Evolutionary conservation across 192 early-diverging fungal species (phyloP), one percentile per base, ranked within the genome.

Genomic region (Lobosporangium transversale): DNA sequence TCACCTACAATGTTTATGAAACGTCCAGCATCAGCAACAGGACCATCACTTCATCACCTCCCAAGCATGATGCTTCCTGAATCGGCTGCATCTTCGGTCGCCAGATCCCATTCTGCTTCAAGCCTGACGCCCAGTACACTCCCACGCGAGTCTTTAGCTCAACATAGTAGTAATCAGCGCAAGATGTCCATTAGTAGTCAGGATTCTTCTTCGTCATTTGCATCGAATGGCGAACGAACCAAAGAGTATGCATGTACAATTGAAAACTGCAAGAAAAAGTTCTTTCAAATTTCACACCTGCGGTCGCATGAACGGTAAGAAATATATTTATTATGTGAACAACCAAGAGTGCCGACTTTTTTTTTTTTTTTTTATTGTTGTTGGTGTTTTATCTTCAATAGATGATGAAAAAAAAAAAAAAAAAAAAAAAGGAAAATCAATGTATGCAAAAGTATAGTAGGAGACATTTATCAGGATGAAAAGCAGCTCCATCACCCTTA

Each of bases 201-300:
- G 49, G 70, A 49, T 35, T 75, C 70, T 10, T 51, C 43, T 18
- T 66, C 70, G 0, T 75, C 70, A n/a, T 36, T 21, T n/a, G 31
- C 21, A 29, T 63, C 69, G 32, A 61, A 31, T 30, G 45, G 70
- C 21, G 62, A 60, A 40, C 56, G 64, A 20, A 29, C 44, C 42
- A 76, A 74, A 33, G 55, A 58, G 48, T 74, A 53, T 44, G 70
- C 58, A 8, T 89, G 87, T 56, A 79, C 82, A 0, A 81, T 84
- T 17, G 53, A 67, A 15, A 85, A 76, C 26, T 92, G 91, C 50
- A 83, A 83, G 49, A 90, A 90, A 61, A 63, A 85, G 53, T 92
- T 92, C 47, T 87, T 81, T 51, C 88, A 92, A 73, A 82, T 86
- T 9, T 88, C 89, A 7, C 90, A 92, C 60, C 86, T 92, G 21